Percentiles rank a stretch among this genome's conserved stretches.
phyloP scores from a whole-genome alignment of 305 asterid species.

The Fraxinus floribunda region DNA sequence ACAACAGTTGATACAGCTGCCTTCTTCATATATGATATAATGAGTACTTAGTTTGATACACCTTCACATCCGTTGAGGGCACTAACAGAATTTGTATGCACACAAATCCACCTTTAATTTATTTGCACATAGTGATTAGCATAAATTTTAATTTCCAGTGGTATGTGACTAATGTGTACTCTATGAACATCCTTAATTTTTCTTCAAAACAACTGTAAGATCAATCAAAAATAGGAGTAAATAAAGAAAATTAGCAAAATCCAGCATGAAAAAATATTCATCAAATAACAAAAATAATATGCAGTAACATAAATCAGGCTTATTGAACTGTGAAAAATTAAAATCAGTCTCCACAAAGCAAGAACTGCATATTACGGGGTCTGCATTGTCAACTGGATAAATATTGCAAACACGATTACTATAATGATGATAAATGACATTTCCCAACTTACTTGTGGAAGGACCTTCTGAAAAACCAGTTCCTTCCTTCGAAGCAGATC shows the following conservation, averaged over 20 bases:
- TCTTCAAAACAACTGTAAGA: neutral
- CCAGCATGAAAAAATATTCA: neutral
- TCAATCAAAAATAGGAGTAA: neutral
- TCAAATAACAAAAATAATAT: neutral
- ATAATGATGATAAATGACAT: neutral
- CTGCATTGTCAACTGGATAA: neutral
- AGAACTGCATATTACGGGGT: neutral
- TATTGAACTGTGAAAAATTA: neutral
- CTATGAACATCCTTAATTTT: neutral
- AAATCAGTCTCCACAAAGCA: neutral
- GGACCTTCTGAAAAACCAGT: constrained; percentile 53
- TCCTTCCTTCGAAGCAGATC: constrained; percentile 56
- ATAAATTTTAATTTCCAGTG: neutral
- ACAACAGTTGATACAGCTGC: neutral
- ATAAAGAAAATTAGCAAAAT: neutral
- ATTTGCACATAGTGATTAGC: neutral
- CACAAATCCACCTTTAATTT: neutral
- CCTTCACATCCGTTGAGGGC: neutral
- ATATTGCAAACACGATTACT: constrained; percentile 17
- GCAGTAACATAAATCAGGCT: neutral
- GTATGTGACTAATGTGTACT: neutral
- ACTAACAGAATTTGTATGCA: neutral
- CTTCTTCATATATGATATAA: neutral
- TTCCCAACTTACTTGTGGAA: constrained; percentile 53
- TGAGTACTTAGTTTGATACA: neutral